Percentiles rank a stretch among this genome's conserved stretches.
Conservation (phyloP, 1,284 basidiomycete genomes). For the Papiliotrema flavescens region DNA sequence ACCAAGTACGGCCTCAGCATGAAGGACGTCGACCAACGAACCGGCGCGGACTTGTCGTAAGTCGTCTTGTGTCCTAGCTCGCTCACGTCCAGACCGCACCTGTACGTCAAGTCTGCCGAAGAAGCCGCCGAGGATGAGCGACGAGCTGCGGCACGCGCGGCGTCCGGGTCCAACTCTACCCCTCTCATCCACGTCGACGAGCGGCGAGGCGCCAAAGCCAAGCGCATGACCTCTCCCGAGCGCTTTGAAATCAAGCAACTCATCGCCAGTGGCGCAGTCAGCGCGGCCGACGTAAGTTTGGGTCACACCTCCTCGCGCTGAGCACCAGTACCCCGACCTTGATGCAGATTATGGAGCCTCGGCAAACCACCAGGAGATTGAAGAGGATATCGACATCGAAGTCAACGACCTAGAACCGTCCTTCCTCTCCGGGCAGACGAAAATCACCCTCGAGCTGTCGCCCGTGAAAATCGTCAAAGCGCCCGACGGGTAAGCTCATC, state of each 20-base stretch:
- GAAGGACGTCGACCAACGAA: conserved; percentile 93
- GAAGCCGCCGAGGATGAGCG: conserved; percentile 78
- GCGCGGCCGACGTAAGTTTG: conserved; percentile 65
- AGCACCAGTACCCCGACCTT: conserved; percentile 75
- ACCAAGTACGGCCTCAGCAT: conserved; percentile 81
- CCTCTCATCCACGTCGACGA: conserved; percentile 53
- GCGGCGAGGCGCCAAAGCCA: conserved; percentile 68
- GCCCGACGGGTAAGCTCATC: conserved; percentile 62
- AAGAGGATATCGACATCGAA: conserved; percentile 96
- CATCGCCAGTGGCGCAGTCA: conserved; percentile 89
- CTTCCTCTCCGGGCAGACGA: conserved; percentile 94
- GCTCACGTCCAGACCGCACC: conserved; percentile 59
- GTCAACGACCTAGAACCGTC: conserved; percentile 95
- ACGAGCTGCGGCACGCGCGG: conserved; percentile 60
- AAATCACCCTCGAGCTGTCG: conserved; percentile 88
- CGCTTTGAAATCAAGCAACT: conserved; percentile 99
- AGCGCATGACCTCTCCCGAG: conserved; percentile 91
- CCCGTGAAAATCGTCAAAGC: conserved; percentile 97
- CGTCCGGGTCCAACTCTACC: conserved; percentile 55
- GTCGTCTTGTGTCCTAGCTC: not conserved
- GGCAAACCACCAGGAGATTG: conserved; percentile 75
- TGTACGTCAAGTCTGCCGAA: conserved; percentile 87
- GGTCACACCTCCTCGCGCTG: not conserved
- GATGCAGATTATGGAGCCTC: conserved; percentile 84
- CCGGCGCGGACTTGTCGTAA: conserved; percentile 71